Evolutionary conservation across 352 stramenopile genomes (phyloP).

Genomic region (Globisporangium cylindrosporum): DNA sequence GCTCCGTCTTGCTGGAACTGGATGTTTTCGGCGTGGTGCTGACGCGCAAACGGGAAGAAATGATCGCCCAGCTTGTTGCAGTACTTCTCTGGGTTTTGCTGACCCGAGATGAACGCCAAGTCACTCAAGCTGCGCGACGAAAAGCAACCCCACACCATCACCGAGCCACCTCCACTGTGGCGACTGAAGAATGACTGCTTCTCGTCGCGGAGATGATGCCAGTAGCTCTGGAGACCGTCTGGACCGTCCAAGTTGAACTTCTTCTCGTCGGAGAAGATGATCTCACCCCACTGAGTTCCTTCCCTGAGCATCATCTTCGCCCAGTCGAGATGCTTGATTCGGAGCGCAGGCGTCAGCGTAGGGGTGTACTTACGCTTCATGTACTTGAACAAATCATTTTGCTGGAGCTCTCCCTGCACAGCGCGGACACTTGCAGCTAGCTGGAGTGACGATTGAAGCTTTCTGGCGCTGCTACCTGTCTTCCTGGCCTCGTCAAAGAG

Average conservation of each 20-base stretch:
- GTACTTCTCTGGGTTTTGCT: no score
- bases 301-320: background rate
- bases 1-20: no score
- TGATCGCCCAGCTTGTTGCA: no score
- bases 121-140: no score
- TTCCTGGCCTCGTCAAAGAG: background rate
- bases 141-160: no score
- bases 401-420: background rate
- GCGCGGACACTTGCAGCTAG: background rate
- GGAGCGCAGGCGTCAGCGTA: background rate
- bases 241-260: background rate
- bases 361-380: background rate
- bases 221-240: background rate
- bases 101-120: no score
- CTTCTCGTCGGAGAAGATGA: background rate
- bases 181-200: background rate
- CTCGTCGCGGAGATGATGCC: background rate
- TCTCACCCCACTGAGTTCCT: background rate
- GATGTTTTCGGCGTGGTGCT: no score
- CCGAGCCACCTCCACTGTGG: no score
- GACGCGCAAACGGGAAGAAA: no score
- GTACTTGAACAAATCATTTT: background rate
- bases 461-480: background rate
- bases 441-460: background rate
- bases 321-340: constrained; percentile 1